phyloP scores from a whole-genome alignment of 2,329 filamentous ascomycete genomes.

The Rugonectria rugulosa region DNA sequence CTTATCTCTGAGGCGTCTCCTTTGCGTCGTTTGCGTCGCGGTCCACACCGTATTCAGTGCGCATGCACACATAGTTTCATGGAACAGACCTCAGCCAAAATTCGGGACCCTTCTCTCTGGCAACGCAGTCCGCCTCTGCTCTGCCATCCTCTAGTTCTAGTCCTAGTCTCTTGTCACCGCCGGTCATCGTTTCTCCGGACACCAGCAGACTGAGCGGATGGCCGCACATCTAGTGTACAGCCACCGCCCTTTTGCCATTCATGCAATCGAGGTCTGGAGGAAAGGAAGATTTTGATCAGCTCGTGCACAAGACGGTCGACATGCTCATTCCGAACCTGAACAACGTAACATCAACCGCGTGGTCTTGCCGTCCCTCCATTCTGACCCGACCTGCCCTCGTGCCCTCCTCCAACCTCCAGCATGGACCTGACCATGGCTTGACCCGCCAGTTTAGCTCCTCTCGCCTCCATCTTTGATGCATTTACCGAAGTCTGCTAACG shows the following conservation, averaged over 20 bases:
- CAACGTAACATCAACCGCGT: not conserved
- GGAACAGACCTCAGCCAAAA: slow-evolving; percentile 29
- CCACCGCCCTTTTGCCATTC: slow-evolving; percentile 5
- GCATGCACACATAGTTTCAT: slow-evolving; percentile 36
- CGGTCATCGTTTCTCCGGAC: not conserved
- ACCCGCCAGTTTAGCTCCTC: slow-evolving; percentile 12
- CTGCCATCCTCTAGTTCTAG: slow-evolving; percentile 6
- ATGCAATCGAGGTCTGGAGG: not conserved
- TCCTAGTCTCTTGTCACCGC: slow-evolving; percentile 23
- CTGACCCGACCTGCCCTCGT: not conserved
- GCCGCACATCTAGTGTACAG: not conserved
- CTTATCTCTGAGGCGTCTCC: slow-evolving; percentile 31
- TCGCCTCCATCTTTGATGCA: slow-evolving; percentile 35
- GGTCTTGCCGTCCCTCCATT: not conserved
- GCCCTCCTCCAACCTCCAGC: not conserved
- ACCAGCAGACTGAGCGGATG: not conserved
- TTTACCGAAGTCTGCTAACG: slow-evolving; percentile 39
- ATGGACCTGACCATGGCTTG: slow-evolving; percentile 9
- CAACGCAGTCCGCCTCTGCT: slow-evolving; percentile 19
- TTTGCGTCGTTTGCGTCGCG: slow-evolving; percentile 13
- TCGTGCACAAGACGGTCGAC: not conserved
- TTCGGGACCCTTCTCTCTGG: slow-evolving; percentile 28
- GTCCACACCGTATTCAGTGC: slow-evolving; percentile 29
- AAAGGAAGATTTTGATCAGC: not conserved
- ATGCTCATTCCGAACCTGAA: not conserved